Base-by-base conservation (phyloP, 331 rosid genomes). In the Phaseolus coccineus region DNA sequence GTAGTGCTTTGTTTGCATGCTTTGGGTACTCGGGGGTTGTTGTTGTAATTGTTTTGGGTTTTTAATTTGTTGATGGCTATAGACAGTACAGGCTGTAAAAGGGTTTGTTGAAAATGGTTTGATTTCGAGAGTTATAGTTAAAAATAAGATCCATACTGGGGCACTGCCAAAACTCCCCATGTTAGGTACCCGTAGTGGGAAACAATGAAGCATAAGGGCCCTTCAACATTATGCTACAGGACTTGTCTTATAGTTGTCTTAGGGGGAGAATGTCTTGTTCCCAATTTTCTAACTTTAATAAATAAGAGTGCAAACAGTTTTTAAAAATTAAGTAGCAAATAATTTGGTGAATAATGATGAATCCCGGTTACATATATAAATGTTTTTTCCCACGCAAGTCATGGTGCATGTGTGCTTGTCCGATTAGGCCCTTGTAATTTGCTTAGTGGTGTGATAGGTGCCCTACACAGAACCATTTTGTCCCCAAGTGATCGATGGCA, bases 191-290 rank as follows among this genome's bases (percentile, higher is more conserved):
- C 56, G 25, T 83, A 85, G 92, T 85, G 97, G 93, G 91, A 89
- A 90, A 87, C 97, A 87, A 73, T 71, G 90, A 85, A 77, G 92
- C 91, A 85, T 1, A 72, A 74, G 88, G 87, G 85, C 86, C 95
- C 87, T 69, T 42, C 52, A 71, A 55, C 72, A 81, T 77, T 80
- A 77, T 79, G 88, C 81, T 57, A 78, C 67, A 76, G 28, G 16
- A 76, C 84, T 85, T 90, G 97, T 89, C 90, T 73, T 80, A 76
- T 87, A 82, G 81, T 74, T 89, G 97, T 95, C 90, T 78, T 65
- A 30, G 70, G 58, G 50, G 42, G 57, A 73, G 81, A 85, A 74
- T 81, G 70, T 74, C 59, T 80, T 80, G 76, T 69, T 83, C 68
- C 80, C 73, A 73, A 76, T 19, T 67, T 80, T 47, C 78, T 80